Conservation (phyloP, 257 asterid genomes). For the Hygrophila difformis region DNA sequence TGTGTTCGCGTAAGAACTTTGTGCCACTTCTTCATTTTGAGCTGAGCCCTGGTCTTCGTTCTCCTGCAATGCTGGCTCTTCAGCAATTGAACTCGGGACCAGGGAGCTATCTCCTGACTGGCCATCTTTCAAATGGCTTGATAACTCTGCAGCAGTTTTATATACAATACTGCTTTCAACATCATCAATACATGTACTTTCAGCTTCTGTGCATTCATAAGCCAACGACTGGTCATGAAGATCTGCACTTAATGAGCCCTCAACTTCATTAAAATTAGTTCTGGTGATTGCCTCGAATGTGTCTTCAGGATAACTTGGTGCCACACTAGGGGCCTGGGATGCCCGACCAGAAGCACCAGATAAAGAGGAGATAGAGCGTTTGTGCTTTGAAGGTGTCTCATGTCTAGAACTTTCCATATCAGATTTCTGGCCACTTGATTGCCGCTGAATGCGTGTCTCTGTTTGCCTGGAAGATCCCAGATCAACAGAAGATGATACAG, state of each 20-base stretch:
- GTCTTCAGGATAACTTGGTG: constrained; percentile 49
- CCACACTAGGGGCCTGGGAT: constrained; percentile 37
- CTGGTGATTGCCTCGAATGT: constrained; percentile 27
- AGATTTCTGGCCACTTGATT: constrained; percentile 54
- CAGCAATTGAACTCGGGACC: constrained; percentile 27
- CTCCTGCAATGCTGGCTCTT: constrained; percentile 36
- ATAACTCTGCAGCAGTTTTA: constrained; percentile 31
- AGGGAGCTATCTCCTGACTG: constrained; percentile 26
- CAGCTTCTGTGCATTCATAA: constrained; percentile 41
- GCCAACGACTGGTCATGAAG: constrained; percentile 29
- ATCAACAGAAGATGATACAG: constrained; percentile 80
- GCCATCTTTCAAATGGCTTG: constrained; percentile 24
- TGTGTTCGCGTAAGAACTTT: constrained; percentile 22
- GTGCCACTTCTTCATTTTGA: constrained; percentile 33
- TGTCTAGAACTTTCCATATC: constrained; percentile 55
- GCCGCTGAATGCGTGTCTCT: constrained; percentile 53
- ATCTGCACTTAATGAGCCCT: constrained; percentile 23
- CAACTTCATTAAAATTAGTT: constrained; percentile 28
- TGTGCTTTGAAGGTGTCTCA: constrained; percentile 50
- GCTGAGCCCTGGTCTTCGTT: constrained; percentile 29
- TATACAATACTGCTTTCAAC: constrained; percentile 32
- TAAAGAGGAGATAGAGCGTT: constrained; percentile 58
- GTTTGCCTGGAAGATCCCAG: constrained; percentile 51
- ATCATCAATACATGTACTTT: constrained; percentile 34
- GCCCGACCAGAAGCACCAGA: constrained; percentile 65